phyloP scores from a whole-genome alignment of 1,139 yeast genomes.

The Geotrichum candidum region DNA sequence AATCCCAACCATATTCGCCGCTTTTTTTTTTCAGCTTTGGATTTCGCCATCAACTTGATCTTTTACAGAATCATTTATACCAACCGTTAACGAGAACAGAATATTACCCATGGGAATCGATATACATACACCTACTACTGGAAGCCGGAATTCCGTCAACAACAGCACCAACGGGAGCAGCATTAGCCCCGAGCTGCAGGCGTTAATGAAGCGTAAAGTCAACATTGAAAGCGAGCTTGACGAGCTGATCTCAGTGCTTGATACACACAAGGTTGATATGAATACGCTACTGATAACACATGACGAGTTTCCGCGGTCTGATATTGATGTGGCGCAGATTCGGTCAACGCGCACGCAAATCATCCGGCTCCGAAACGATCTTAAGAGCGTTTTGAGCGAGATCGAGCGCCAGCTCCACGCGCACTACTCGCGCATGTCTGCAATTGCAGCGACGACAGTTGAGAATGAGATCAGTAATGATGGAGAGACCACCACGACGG shows the following conservation, averaged over 20 bases:
- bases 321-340: conserved; percentile 64
- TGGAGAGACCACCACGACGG: background rate
- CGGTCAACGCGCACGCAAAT: conserved; percentile 61
- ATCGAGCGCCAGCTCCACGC: conserved; percentile 42
- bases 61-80: background rate
- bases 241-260: conserved; percentile 28
- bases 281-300: conserved; percentile 53
- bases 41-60: background rate
- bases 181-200: conserved; percentile 1
- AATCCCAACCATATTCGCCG: background rate
- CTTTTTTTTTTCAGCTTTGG: background rate
- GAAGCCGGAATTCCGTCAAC: background rate
- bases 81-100: background rate
- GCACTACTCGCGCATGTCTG: conserved; percentile 1
- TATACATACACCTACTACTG: conserved; percentile 11
- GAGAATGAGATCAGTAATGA: background rate
- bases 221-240: conserved; percentile 28
- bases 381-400: conserved; percentile 44
- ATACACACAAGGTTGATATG: conserved; percentile 49
- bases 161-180: background rate
- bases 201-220: conserved; percentile 7
- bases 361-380: conserved; percentile 65
- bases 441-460: conserved; percentile 16
- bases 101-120: background rate
- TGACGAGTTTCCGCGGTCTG: conserved; percentile 84